Evolutionary conservation across 106 monocot genomes (phyloP).

Genomic region (Triglochin maritima): DNA sequence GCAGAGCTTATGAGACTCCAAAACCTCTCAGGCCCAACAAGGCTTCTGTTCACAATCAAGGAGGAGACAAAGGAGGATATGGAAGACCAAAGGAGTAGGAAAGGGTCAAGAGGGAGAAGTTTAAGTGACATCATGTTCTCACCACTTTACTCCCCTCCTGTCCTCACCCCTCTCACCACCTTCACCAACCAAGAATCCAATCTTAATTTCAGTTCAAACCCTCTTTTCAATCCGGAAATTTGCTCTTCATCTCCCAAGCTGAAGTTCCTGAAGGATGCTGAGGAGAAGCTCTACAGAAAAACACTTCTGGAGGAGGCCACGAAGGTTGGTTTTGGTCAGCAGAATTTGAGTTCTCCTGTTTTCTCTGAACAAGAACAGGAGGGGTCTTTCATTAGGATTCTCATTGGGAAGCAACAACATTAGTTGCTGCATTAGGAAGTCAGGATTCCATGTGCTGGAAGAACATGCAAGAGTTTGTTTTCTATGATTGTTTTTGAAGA

Average conservation of each 20-base stretch:
- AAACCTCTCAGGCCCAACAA: slow-evolving; percentile 52
- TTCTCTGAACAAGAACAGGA: slow-evolving; percentile 17
- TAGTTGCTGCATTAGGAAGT: slow-evolving; percentile 1
- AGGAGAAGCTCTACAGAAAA: slow-evolving; percentile 77
- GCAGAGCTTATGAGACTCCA: slow-evolving; percentile 83
- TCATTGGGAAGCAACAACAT: slow-evolving; percentile 29
- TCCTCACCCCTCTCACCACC: slow-evolving; percentile 1
- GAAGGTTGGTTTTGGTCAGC: slow-evolving; percentile 10
- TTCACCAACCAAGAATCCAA: not conserved
- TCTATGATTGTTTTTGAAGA: slow-evolving; percentile 19
- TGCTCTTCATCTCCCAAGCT: slow-evolving; percentile 77
- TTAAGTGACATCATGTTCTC: slow-evolving; percentile 44
- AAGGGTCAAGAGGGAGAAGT: slow-evolving; percentile 52
- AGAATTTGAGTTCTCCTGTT: not conserved
- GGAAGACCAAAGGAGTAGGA: slow-evolving; percentile 52
- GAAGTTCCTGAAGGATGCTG: slow-evolving; percentile 88
- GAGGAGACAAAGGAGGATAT: slow-evolving; percentile 92
- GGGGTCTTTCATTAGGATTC: slow-evolving; percentile 35
- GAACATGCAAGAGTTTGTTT: slow-evolving; percentile 20
- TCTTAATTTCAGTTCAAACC: slow-evolving; percentile 36
- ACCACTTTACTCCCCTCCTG: slow-evolving; percentile 58
- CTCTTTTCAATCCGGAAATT: slow-evolving; percentile 45
- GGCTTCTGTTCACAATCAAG: slow-evolving; percentile 88
- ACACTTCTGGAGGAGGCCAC: slow-evolving; percentile 47
- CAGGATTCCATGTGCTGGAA: slow-evolving; percentile 13